phyloP scores from a whole-genome alignment of 2,329 filamentous ascomycete genomes.

The Fusarium begoniae region DNA sequence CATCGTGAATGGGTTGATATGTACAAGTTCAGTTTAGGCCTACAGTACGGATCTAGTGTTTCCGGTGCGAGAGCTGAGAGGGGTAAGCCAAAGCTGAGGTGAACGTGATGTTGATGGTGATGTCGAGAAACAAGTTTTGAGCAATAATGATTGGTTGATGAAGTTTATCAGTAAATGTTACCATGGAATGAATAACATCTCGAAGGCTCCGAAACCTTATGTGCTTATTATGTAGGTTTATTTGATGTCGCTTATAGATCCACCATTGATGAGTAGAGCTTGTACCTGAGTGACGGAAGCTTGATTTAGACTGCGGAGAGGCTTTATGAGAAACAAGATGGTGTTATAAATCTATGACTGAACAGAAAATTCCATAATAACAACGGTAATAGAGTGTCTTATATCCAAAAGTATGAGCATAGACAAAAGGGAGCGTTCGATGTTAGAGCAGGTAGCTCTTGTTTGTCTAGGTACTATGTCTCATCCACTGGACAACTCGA shows the following conservation, averaged over 20 bases:
- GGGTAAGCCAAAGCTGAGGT: conserved; percentile 17
- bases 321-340: background rate
- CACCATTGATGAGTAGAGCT: conserved; percentile 21
- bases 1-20: conserved; percentile 63
- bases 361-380: background rate
- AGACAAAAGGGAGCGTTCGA: conserved; percentile 10
- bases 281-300: conserved; percentile 14
- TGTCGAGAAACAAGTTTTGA: background rate
- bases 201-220: conserved; percentile 12
- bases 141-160: background rate
- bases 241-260: conserved; percentile 27
- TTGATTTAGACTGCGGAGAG: conserved; percentile 8
- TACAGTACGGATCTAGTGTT: background rate
- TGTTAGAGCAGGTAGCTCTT: conserved; percentile 17
- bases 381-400: background rate
- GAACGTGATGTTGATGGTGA: background rate
- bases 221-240: conserved; percentile 3
- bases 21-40: conserved; percentile 2
- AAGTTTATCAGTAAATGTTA: background rate
- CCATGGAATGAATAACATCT: conserved; percentile 20
- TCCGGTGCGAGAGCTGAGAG: conserved; percentile 17
- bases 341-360: background rate
- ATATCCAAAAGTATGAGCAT: background rate
- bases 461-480: conserved; percentile 5
- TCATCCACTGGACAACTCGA: conserved; percentile 32